Percentiles rank a stretch among this genome's conserved stretches.
phyloP scores from a whole-genome alignment of 257 asterid species.

The Rhazya stricta region DNA sequence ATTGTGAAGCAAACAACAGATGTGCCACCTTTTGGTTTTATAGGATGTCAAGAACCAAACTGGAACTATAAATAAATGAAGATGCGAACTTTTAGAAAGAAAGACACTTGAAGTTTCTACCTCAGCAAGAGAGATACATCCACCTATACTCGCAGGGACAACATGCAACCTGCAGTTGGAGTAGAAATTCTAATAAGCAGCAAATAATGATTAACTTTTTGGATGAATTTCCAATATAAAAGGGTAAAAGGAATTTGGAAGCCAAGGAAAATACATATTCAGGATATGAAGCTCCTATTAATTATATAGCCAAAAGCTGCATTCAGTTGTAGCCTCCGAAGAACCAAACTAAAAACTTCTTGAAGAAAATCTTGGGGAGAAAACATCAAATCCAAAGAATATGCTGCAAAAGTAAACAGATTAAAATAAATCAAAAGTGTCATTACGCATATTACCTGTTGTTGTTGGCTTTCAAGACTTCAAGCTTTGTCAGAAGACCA shows the following conservation, averaged over 20 bases:
- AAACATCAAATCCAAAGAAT: neutral
- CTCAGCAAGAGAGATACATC: constrained; percentile 71
- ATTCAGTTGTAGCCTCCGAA: neutral
- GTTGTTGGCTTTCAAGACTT: constrained; percentile 65
- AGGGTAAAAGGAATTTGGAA: neutral
- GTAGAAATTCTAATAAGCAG: constrained; percentile 2
- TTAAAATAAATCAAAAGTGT: neutral
- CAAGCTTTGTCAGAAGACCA: constrained; percentile 56
- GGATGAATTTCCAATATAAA: neutral
- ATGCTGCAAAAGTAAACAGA: neutral
- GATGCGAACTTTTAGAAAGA: constrained; percentile 1
- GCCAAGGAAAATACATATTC: neutral
- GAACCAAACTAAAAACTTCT: neutral
- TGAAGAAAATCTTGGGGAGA: neutral
- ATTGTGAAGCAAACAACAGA: neutral
- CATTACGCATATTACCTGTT: constrained; percentile 53
- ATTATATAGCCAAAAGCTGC: neutral
- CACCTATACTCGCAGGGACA: constrained; percentile 63
- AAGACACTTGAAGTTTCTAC: constrained; percentile 32
- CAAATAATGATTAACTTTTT: neutral
- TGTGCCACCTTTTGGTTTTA: neutral
- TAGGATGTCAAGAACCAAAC: neutral
- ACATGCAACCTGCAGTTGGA: constrained; percentile 52
- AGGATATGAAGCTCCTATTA: neutral
- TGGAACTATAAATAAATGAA: neutral